Conservation (phyloP, 768 basidiomycete genomes). For the Russula emetica region DNA sequence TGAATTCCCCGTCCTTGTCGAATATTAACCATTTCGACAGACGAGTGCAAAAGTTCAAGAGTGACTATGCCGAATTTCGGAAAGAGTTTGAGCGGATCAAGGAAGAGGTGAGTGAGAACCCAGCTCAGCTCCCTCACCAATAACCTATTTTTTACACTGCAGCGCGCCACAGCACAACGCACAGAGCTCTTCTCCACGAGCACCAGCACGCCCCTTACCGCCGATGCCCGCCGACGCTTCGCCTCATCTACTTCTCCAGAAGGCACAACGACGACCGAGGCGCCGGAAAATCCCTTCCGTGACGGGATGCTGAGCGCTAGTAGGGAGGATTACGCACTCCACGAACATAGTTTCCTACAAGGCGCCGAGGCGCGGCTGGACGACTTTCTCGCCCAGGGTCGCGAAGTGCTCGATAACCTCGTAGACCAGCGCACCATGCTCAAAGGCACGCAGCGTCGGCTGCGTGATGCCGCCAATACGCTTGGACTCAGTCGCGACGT, state of each 20-base stretch:
- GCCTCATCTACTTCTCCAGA: conserved; percentile 25
- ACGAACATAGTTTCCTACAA: conserved; percentile 86
- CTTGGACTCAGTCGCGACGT: conserved; percentile 90
- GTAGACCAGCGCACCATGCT: conserved; percentile 90
- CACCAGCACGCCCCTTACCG: conserved; percentile 28
- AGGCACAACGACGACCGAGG: conserved; percentile 31
- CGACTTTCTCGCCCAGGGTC: conserved; percentile 87
- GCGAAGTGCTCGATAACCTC: conserved; percentile 86
- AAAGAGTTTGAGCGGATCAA: conserved; percentile 79
- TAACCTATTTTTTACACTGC: background rate
- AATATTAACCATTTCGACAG: conserved; percentile 41
- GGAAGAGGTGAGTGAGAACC: conserved; percentile 45
- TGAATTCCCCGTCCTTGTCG: background rate
- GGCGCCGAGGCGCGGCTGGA: conserved; percentile 79
- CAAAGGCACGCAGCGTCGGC: conserved; percentile 86
- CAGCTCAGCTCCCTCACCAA: background rate
- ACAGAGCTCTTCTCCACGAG: conserved; percentile 56
- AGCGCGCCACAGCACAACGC: conserved; percentile 60
- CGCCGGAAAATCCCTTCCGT: conserved; percentile 85
- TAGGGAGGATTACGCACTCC: conserved; percentile 74
- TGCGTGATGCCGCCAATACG: conserved; percentile 90
- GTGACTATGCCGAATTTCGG: conserved; percentile 80
- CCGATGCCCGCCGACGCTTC: conserved; percentile 61
- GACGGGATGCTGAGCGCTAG: conserved; percentile 48
- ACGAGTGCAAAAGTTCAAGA: conserved; percentile 87